A percentile compares a stretch with the other conserved stretches of the same genome.
phyloP scores from a whole-genome alignment of 345 rosid genomes.

The Eutrema yunnanense region DNA sequence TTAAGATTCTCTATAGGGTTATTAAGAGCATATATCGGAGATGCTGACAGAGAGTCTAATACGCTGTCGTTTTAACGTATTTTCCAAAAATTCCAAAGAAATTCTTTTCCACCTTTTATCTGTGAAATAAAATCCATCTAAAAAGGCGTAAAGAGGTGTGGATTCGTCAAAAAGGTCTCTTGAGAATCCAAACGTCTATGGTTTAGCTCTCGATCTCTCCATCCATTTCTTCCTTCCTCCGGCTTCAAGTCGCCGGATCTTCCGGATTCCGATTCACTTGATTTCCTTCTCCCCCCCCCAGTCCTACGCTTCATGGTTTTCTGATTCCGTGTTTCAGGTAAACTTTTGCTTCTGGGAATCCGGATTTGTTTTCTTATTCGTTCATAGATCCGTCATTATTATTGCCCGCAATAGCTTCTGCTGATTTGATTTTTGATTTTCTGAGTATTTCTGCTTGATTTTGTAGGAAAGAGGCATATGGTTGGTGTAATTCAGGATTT shows the following conservation, averaged over 20 bases:
- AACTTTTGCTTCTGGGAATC: neutral
- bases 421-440: neutral
- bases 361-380: neutral
- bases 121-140: slow-evolving; percentile 4
- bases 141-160: slow-evolving; percentile 27
- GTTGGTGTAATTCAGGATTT: slow-evolving; percentile 38
- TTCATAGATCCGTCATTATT: neutral
- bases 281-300: neutral
- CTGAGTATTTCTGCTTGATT: slow-evolving; percentile 7
- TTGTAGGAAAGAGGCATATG: slow-evolving; percentile 33
- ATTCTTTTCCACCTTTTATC: slow-evolving; percentile 1
- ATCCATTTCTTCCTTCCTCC: slow-evolving; percentile 20
- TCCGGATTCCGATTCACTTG: slow-evolving; percentile 18
- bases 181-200: slow-evolving; percentile 25
- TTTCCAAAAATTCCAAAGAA: slow-evolving; percentile 14
- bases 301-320: neutral
- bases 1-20: neutral
- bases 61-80: slow-evolving; percentile 16
- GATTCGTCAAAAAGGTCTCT: slow-evolving; percentile 29
- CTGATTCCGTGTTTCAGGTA: slow-evolving; percentile 26
- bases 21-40: slow-evolving; percentile 21
- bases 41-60: slow-evolving; percentile 20
- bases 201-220: slow-evolving; percentile 19
- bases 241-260: slow-evolving; percentile 35
- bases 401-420: neutral